Base-by-base conservation (phyloP, 805 yeast species). In the Blastobotrys chiropterorum region DNA sequence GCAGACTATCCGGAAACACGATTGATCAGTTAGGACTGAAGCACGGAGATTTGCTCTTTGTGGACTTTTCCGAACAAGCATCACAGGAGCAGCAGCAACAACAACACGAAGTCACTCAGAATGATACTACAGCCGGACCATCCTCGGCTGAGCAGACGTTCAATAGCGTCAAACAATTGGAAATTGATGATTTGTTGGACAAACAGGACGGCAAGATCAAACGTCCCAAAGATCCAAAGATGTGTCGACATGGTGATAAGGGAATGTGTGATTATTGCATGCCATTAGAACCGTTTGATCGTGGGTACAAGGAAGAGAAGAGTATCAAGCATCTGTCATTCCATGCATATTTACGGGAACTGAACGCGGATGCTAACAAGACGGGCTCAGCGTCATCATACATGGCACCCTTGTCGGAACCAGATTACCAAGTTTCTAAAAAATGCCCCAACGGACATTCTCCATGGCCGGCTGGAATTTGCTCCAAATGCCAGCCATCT, bases 261-360 rank as follows among this genome's bases (percentile, higher is more conserved):
- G 99, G 98, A 1, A 94, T 94, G 98, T 94, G 99, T 68, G 99
- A 94, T 63, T 89, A 90, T 65, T 94, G 98, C 67, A 82, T 95
- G 34, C 97, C 98, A 0, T 71, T 94, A 49, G 97, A 96, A 38
- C 98, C 99, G 2, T 94, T 92, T 88, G 97, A 94, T 67, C 77
- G 76, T 56, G 79, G 76, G 19, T 92, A 90, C 65, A 83, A 83
- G 57, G 79, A 79, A 47, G 84, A 82, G 56, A 74, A 90, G 56
- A 82, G 79, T 39, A 88, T 92, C 65, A 94, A 94, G 67, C 98
- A 92, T 67, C 73, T 81, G 48, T 88, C 97, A 2, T 89, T 84
- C 67, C 96, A 90, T 65, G 84, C 97, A 0, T 75, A 90, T 65
- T 67, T 90, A 51, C 83, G 83, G 57, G 85, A 86, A 61, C 63